These are phyloP conservation scores for Oryza glaberrima DNA, from an alignment of 176 grass and related monocot genomes.

Conservation along the genomic window DNA sequence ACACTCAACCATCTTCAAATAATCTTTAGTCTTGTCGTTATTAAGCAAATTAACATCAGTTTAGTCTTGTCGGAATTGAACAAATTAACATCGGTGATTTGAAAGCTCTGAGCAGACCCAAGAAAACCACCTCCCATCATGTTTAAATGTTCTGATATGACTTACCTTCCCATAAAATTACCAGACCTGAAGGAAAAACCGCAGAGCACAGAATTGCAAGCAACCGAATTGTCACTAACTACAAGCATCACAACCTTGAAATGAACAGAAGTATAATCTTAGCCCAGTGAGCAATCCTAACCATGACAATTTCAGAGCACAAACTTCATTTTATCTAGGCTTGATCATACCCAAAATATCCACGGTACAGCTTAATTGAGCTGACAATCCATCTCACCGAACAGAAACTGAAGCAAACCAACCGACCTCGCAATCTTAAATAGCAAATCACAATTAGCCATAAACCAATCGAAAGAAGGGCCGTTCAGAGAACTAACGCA, in stretches of 20 bases:
- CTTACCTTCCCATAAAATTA: not conserved
- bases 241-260: not conserved
- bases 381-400: not conserved
- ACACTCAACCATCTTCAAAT: not conserved
- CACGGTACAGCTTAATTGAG: not conserved
- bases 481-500: not conserved
- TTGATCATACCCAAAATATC: not conserved
- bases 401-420: not conserved
- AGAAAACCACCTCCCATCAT: not conserved
- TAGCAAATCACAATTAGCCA: not conserved
- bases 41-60: not conserved
- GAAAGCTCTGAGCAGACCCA: not conserved
- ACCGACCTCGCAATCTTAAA: not conserved
- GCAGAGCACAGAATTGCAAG: not conserved
- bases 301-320: not conserved
- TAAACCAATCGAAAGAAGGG: not conserved
- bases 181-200: not conserved
- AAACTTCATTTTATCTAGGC: not conserved
- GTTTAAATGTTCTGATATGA: not conserved
- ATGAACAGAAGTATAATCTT: not conserved
- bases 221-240: not conserved
- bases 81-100: not conserved
- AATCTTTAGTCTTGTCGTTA: not conserved
- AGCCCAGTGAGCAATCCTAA: not conserved
- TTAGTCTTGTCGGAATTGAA: not conserved